Evolutionary conservation across 1,284 basidiomycete genomes (phyloP), one percentile per base, ranked within the genome.

Genomic region (Malassezia brasiliensis): DNA sequence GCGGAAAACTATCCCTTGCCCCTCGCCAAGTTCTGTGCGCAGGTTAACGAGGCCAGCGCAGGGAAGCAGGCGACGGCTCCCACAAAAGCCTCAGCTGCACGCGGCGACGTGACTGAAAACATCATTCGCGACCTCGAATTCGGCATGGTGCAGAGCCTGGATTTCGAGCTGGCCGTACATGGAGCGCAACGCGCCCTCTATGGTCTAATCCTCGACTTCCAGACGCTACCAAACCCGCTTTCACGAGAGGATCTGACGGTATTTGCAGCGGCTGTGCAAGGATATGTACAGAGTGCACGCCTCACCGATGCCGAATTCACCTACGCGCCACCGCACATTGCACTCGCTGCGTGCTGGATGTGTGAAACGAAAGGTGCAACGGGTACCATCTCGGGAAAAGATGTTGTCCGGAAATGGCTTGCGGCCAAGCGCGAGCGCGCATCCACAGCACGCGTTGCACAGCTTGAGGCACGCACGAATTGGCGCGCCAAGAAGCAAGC

Each of bases 91-190:
- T 84, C 87, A 0, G 86, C 85, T 61, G 87, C 88, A 2, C 66
- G 67, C 5, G 61, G 69, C 31, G 72, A 70, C 35, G 55, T 52
- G 39, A 78, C 81, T 3, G 81, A 85, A 5, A 81, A 82, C 10
- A 88, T 91, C 67, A 86, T 99, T 7, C 82, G 94, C 41, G 86
- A 90, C 52, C 81, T 94, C 39, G 93, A 99, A 76, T 98, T 96
- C 70, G 82, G 94, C 12, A 86, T 98, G 11, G 87, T 90, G 0
- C 94, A 96, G 76, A 89, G 86, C 62, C 79, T 98, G 30, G 80
- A 82, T 37, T 98, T 98, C 63, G 90, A 98, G 72, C 94, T 96
- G 69, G 84, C 87, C 14, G 83, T 90, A 0, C 89, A 88, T 82
- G 89, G 93, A 67, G 82, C 89, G 1, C 88, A 96, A 67, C 80